These are phyloP conservation scores for Melampsora medusae DNA, from an alignment of 1,284 basidiomycete species.

Conservation along the genomic window DNA sequence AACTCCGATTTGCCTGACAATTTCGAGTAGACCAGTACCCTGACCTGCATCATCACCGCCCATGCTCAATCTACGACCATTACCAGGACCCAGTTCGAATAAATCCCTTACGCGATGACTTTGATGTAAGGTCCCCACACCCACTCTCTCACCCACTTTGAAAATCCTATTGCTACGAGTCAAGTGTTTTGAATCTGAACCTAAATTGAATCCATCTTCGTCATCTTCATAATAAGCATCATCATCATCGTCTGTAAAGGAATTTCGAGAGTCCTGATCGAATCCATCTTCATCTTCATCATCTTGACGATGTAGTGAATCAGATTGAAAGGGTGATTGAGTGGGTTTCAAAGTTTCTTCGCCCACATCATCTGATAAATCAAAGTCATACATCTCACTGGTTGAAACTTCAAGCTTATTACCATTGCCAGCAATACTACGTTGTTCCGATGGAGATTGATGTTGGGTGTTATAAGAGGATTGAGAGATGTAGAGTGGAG, in stretches of 20 bases:
- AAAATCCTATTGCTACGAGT: slow-evolving; percentile 16
- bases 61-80: slow-evolving; percentile 17
- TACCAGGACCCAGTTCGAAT: slow-evolving; percentile 10
- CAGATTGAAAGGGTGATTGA: slow-evolving; percentile 7
- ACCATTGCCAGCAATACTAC: neutral
- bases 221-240: slow-evolving; percentile 7
- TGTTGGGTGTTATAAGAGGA: neutral
- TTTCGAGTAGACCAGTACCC: slow-evolving; percentile 23
- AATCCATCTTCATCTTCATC: neutral
- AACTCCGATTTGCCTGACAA: slow-evolving; percentile 42
- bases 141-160: slow-evolving; percentile 37
- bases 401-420: neutral
- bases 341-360: slow-evolving; percentile 26
- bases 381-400: slow-evolving; percentile 30
- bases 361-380: slow-evolving; percentile 36
- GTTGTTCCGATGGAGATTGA: neutral
- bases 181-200: neutral
- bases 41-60: neutral
- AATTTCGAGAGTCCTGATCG: neutral
- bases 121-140: slow-evolving; percentile 41
- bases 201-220: slow-evolving; percentile 4
- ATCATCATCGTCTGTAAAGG: neutral
- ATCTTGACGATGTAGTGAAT: slow-evolving; percentile 15
- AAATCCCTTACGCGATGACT: slow-evolving; percentile 35
- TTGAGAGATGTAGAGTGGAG: neutral